Percentiles rank a stretch among this genome's conserved stretches.
Conservation (phyloP, 352 stramenopile species). For the Globisporangium iwayamae region DNA sequence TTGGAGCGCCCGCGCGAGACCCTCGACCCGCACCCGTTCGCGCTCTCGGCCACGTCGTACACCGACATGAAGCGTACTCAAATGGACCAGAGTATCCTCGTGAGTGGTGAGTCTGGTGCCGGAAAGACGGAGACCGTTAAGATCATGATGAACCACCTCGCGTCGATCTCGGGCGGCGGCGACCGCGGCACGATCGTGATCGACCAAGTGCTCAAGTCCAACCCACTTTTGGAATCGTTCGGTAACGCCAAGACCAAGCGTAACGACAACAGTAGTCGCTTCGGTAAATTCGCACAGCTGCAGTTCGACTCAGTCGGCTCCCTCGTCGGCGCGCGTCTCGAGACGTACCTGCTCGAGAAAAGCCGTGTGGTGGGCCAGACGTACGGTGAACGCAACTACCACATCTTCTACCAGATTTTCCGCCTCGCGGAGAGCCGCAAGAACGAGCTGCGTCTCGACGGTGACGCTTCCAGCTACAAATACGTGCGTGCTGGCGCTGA, state of each 20-base stretch:
- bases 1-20: constrained; percentile 49
- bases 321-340: constrained; percentile 62
- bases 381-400: constrained; percentile 94
- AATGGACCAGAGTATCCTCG: constrained; percentile 75
- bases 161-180: constrained; percentile 66
- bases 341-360: constrained; percentile 97
- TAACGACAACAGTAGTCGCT: constrained; percentile 81
- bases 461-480: constrained; percentile 65
- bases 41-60: constrained; percentile 65
- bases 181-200: constrained; percentile 69
- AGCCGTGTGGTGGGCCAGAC: constrained; percentile 91
- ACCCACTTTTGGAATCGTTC: constrained; percentile 73
- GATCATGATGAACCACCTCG: constrained; percentile 88
- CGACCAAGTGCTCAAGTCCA: constrained; percentile 75
- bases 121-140: constrained; percentile 93
- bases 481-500: constrained; percentile 67
- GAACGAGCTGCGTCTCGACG: constrained; percentile 50
- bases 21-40: constrained; percentile 64
- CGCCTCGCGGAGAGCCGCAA: constrained; percentile 40
- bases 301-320: constrained; percentile 64
- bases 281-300: constrained; percentile 80
- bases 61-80: constrained; percentile 67
- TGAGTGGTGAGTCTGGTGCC: constrained; percentile 39
- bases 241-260: constrained; percentile 82
- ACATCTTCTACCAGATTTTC: constrained; percentile 98